Percentiles rank a stretch among this genome's conserved stretches.
Conservation (phyloP, 1,139 yeast genomes). For the Candida glucosophila region DNA sequence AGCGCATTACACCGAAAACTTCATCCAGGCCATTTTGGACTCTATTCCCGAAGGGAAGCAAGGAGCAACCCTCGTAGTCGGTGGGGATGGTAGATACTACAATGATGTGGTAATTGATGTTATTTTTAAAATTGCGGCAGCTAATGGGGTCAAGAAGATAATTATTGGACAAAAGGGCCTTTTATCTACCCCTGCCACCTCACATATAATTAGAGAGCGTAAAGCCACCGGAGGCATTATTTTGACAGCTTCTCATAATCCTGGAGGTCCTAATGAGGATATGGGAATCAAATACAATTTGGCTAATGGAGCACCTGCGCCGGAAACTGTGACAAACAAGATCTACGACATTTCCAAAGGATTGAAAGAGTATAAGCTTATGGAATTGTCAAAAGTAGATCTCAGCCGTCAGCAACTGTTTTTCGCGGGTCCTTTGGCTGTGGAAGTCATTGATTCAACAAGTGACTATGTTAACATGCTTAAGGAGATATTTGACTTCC, state of each 20-base stretch:
- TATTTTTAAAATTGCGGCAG: constrained; percentile 79
- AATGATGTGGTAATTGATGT: constrained; percentile 74
- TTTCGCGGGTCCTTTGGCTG: constrained; percentile 45
- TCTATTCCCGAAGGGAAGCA: constrained; percentile 86
- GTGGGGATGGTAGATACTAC: constrained; percentile 96
- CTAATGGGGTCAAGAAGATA: constrained; percentile 79
- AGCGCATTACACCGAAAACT: constrained; percentile 83
- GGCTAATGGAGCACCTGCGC: constrained; percentile 98
- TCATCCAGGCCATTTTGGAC: constrained; percentile 75
- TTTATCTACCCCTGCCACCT: constrained; percentile 92
- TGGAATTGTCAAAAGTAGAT: constrained; percentile 55
- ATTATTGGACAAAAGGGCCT: constrained; percentile 85
- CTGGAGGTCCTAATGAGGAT: constrained; percentile 94
- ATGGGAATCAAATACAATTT: constrained; percentile 94
- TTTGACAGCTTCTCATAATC: constrained; percentile 94
- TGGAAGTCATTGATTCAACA: constrained; percentile 81
- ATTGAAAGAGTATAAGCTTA: constrained; percentile 50
- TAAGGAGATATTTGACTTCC: constrained; percentile 84
- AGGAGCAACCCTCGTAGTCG: constrained; percentile 75
- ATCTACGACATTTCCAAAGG: constrained; percentile 65
- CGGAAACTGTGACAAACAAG: constrained; percentile 84
- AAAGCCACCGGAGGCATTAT: constrained; percentile 91
- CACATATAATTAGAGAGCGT: constrained; percentile 75
- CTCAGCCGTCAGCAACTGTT: constrained; percentile 47
- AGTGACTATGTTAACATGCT: constrained; percentile 68